phyloP scores from a whole-genome alignment of 2,329 filamentous ascomycete genomes.

The Aspergillus nomiae region DNA sequence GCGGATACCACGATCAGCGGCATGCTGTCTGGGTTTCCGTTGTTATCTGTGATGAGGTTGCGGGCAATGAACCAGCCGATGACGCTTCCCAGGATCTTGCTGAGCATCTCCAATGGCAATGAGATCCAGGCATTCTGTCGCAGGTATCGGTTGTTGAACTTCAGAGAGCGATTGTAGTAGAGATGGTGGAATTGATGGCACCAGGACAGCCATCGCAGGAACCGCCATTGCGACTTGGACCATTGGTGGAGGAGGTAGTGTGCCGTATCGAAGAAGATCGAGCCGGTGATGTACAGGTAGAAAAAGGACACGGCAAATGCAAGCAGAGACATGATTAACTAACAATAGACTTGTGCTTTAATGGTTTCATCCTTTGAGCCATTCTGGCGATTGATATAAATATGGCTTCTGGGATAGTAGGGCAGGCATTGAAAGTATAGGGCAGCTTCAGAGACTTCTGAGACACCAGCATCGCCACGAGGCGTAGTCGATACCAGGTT shows the following conservation, averaged over 20 bases:
- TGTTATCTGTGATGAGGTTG: background rate
- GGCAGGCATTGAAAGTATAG: background rate
- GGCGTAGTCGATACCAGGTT: background rate
- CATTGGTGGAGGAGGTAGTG: conserved; percentile 21
- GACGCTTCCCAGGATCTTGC: conserved; percentile 11
- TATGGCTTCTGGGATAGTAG: background rate
- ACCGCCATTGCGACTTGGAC: conserved; percentile 15
- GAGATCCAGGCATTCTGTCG: conserved; percentile 19
- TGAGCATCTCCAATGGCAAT: conserved; percentile 17
- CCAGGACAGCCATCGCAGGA: conserved; percentile 16
- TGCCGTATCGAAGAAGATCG: conserved; percentile 22
- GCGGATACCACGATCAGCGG: background rate
- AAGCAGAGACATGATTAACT: conserved; percentile 4
- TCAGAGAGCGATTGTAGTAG: conserved; percentile 20
- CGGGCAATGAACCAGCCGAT: conserved; percentile 14
- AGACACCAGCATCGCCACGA: background rate
- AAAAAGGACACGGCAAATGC: conserved; percentile 1
- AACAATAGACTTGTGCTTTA: background rate
- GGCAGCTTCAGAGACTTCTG: background rate
- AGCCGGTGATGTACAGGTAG: conserved; percentile 19
- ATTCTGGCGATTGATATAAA: background rate
- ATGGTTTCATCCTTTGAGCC: background rate
- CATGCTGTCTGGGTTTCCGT: background rate
- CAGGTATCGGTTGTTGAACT: conserved; percentile 18
- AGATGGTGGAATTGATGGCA: conserved; percentile 24